Evolutionary conservation across 2,329 filamentous ascomycete species (phyloP).

Genomic region (Lojkania enalia): DNA sequence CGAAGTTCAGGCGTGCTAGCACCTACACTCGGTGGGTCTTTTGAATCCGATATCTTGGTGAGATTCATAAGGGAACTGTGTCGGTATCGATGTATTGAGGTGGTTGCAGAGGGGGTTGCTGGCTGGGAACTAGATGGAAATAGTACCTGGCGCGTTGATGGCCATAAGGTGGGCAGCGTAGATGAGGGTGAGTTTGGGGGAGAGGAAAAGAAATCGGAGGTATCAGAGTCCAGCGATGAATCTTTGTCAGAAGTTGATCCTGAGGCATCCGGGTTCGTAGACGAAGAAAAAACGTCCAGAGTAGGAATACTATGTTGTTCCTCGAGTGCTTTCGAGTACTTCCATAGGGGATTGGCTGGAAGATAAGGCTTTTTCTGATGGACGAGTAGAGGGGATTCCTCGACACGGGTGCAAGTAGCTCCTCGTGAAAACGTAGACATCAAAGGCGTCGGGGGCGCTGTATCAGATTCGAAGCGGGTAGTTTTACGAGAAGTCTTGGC

Average conservation of each 20-base stretch:
- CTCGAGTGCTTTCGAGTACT: slow-evolving; percentile 5
- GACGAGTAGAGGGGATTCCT: slow-evolving; percentile 9
- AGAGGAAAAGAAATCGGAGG: slow-evolving; percentile 35
- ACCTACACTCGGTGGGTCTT: too few relatives aligned
- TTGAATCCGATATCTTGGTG: slow-evolving; percentile 25
- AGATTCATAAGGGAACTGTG: slow-evolving; percentile 26
- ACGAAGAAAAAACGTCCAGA: slow-evolving; percentile 33
- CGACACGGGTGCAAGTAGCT: slow-evolving; percentile 14
- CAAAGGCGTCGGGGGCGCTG: slow-evolving; percentile 24
- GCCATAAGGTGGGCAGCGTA: slow-evolving; percentile 27
- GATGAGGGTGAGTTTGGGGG: slow-evolving; percentile 31
- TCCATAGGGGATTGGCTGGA: slow-evolving; percentile 15
- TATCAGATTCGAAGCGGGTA: slow-evolving; percentile 23
- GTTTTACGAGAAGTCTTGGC: slow-evolving; percentile 26
- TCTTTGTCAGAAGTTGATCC: slow-evolving; percentile 34
- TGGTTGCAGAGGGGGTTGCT: slow-evolving; percentile 21
- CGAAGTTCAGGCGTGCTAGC: slow-evolving; percentile 45
- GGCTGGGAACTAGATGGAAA: slow-evolving; percentile 37
- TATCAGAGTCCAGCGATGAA: slow-evolving; percentile 37
- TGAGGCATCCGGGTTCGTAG: slow-evolving; percentile 31
- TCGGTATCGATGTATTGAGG: slow-evolving; percentile 20
- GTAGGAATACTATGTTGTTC: slow-evolving; percentile 7
- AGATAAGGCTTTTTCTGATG: slow-evolving; percentile 18
- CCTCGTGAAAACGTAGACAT: slow-evolving; percentile 20
- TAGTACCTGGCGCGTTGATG: slow-evolving; percentile 28